These are phyloP conservation scores for Kwoniella heveanensis DNA, from an alignment of 768 basidiomycete genomes.

Conservation along the genomic window DNA sequence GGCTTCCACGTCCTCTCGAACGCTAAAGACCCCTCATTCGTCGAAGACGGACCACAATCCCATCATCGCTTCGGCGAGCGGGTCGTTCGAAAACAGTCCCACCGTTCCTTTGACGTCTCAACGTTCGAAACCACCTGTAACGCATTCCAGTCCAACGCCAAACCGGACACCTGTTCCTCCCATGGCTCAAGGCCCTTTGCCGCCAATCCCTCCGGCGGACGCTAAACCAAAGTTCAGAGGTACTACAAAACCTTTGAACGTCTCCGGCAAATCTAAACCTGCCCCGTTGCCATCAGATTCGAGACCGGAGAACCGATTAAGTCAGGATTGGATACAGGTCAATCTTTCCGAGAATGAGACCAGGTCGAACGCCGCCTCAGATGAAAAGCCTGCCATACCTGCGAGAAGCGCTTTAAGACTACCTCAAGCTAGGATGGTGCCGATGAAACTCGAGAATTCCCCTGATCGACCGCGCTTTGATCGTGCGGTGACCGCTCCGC, in stretches of 20 bases:
- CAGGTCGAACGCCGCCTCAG: background rate
- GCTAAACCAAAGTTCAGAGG: conserved; percentile 2
- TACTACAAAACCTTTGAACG: conserved; percentile 8
- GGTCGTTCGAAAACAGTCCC: conserved; percentile 25
- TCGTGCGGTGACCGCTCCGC: conserved; percentile 36
- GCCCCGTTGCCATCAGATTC: conserved; percentile 17
- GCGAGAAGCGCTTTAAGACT: conserved; percentile 4
- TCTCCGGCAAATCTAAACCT: background rate
- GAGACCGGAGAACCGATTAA: conserved; percentile 32
- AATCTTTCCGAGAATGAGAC: conserved; percentile 4
- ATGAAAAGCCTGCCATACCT: conserved; percentile 10
- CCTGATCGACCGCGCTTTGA: conserved; percentile 38
- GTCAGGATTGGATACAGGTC: conserved; percentile 46
- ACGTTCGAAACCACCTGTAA: conserved; percentile 8
- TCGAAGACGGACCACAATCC: conserved; percentile 18
- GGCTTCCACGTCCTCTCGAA: conserved; percentile 42
- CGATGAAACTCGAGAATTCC: conserved; percentile 34
- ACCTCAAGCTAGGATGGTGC: conserved; percentile 33
- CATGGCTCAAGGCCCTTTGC: conserved; percentile 23
- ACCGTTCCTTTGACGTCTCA: conserved; percentile 7
- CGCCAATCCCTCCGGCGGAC: conserved; percentile 14
- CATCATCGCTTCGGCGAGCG: conserved; percentile 25
- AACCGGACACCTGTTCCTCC: conserved; percentile 23
- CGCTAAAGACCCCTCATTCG: conserved; percentile 45
- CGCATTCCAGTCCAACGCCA: conserved; percentile 13